phyloP scores from a whole-genome alignment of 2,329 filamentous ascomycete species.

The Xylaria sp. region DNA sequence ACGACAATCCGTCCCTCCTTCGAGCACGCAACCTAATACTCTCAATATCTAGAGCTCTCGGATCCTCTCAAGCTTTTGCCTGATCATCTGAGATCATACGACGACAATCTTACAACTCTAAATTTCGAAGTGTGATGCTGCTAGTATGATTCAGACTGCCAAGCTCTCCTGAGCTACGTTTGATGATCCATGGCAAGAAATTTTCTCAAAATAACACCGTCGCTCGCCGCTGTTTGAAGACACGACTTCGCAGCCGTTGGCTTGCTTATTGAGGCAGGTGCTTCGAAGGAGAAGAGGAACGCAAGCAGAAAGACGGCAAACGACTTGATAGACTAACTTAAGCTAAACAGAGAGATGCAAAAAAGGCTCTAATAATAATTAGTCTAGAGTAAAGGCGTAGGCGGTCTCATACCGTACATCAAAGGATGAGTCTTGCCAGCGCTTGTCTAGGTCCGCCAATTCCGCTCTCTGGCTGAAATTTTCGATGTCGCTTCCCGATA shows the following conservation, averaged over 20 bases:
- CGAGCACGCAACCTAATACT: too few relatives aligned
- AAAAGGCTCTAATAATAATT: conserved; percentile 18
- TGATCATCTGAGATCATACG: too few relatives aligned
- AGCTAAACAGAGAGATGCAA: conserved; percentile 15
- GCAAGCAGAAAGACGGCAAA: conserved; percentile 20
- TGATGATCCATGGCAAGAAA: conserved; percentile 19
- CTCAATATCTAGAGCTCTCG: too few relatives aligned
- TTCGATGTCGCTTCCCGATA: conserved; percentile 23
- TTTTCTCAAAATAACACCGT: conserved; percentile 19
- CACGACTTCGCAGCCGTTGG: conserved; percentile 23
- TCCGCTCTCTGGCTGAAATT: conserved; percentile 20
- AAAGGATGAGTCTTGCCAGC: conserved; percentile 23
- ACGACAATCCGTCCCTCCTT: too few relatives aligned
- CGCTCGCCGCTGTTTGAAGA: conserved; percentile 27
- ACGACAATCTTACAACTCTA: conserved; percentile 30
- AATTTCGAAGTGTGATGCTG: conserved; percentile 25
- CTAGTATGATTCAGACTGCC: conserved; percentile 24
- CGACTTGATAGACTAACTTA: conserved; percentile 14
- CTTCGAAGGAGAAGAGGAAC: conserved; percentile 27
- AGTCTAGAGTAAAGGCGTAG: conserved; percentile 21
- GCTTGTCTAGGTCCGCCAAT: conserved; percentile 19
- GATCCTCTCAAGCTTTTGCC: too few relatives aligned
- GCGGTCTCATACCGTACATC: conserved; percentile 27
- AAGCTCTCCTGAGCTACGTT: conserved; percentile 26
- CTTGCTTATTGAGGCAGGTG: conserved; percentile 24